Evolutionary conservation across 2,329 filamentous ascomycete species (phyloP).

Genomic region (Fusarium mexicanum): DNA sequence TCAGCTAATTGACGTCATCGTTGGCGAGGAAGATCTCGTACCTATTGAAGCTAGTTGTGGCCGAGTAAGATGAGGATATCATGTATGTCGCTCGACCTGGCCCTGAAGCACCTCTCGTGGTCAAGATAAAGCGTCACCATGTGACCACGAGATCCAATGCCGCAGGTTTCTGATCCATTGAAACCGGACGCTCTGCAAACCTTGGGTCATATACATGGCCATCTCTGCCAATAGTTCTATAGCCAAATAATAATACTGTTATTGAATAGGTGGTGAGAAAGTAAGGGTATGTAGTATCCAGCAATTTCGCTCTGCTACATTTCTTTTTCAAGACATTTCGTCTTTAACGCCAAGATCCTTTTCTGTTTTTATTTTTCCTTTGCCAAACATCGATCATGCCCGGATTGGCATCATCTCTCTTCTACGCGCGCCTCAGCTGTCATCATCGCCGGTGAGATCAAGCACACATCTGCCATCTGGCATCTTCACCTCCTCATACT

Average conservation of each 20-base stretch:
- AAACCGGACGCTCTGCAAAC: fast-evolving
- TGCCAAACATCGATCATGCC: fast-evolving
- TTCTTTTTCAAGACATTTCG: fast-evolving
- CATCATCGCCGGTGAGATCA: neutral
- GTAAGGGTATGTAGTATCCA: neutral
- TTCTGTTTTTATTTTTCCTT: neutral
- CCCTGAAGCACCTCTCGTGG: no score
- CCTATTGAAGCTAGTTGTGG: no score
- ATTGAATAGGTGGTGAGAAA: neutral
- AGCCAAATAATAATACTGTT: neutral
- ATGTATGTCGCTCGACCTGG: no score
- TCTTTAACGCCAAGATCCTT: neutral
- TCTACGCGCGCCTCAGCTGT: neutral
- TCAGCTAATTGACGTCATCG: no score
- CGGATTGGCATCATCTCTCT: fast-evolving
- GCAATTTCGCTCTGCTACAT: neutral
- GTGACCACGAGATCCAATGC: no score
- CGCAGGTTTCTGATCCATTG: no score
- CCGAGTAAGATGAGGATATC: no score
- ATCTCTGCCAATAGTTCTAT: neutral
- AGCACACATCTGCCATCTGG: neutral
- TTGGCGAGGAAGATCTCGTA: no score
- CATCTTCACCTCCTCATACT: neutral
- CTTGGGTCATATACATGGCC: fast-evolving
- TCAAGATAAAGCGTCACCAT: neutral